Conservation (phyloP, 768 basidiomycete genomes). For the Trametes gibbosa region DNA sequence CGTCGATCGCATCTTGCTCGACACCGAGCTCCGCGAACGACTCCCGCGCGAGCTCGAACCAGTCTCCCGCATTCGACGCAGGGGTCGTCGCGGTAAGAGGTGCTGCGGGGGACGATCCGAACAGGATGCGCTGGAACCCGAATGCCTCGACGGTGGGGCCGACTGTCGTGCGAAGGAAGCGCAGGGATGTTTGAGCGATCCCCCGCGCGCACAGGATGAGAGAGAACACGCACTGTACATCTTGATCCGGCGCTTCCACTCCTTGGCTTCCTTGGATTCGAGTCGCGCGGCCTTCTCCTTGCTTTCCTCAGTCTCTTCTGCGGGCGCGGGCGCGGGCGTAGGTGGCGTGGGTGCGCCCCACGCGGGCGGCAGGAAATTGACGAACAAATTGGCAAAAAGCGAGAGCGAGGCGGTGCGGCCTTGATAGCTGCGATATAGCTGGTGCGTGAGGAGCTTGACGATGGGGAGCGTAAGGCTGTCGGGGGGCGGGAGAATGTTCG, state of each 20-base stretch:
- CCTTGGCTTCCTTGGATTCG: conserved; percentile 48
- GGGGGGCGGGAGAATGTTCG: conserved; percentile 78
- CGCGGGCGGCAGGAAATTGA: conserved; percentile 75
- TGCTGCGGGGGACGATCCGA: conserved; percentile 70
- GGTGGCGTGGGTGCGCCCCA: conserved; percentile 61
- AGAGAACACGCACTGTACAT: conserved; percentile 69
- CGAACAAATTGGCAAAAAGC: conserved; percentile 63
- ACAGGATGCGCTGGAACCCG: conserved; percentile 79
- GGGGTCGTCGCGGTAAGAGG: conserved; percentile 32
- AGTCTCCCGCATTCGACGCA: conserved; percentile 56
- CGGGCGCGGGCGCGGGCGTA: conserved; percentile 37
- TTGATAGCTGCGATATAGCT: conserved; percentile 71
- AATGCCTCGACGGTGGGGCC: conserved; percentile 84
- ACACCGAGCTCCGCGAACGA: conserved; percentile 76
- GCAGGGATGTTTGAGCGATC: neutral
- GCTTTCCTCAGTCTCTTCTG: conserved; percentile 28
- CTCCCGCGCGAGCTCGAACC: conserved; percentile 82
- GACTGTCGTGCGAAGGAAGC: conserved; percentile 42
- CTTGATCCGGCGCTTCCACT: conserved; percentile 69
- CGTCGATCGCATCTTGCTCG: conserved; percentile 75
- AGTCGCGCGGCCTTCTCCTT: conserved; percentile 3
- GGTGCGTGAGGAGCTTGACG: conserved; percentile 77
- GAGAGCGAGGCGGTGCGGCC: conserved; percentile 70
- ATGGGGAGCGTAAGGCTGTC: conserved; percentile 68
- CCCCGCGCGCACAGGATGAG: neutral